Evolutionary conservation across 768 basidiomycete genomes (phyloP).

Genomic region (Kwoniella dendrophila): DNA sequence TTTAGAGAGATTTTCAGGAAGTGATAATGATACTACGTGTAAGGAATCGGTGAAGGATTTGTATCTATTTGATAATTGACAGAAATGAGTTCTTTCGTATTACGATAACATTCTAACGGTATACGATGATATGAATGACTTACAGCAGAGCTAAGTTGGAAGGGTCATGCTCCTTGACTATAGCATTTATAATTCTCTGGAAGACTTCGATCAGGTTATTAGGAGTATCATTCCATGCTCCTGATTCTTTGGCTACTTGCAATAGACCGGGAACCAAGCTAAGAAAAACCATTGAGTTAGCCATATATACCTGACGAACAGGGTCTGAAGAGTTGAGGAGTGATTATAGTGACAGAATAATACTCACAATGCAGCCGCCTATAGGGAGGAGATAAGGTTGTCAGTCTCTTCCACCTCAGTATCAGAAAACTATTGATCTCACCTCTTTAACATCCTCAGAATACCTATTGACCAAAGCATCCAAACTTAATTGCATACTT

Average conservation of each 20-base stretch:
- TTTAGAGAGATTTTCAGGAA: slow-evolving; percentile 16
- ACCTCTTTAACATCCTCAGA: slow-evolving; percentile 37
- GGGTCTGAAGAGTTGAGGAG: neutral
- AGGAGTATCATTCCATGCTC: slow-evolving; percentile 18
- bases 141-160: slow-evolving; percentile 30
- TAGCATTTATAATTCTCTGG: slow-evolving; percentile 27
- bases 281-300: neutral
- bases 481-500: slow-evolving; percentile 31
- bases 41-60: slow-evolving; percentile 42
- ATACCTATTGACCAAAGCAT: slow-evolving; percentile 25
- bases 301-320: neutral
- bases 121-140: neutral
- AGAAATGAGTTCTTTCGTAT: too few species aligned
- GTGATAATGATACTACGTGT: slow-evolving; percentile 27
- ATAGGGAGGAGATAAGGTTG: neutral
- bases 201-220: slow-evolving; percentile 27
- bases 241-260: slow-evolving; percentile 37
- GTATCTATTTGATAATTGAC: slow-evolving; percentile 16
- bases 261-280: slow-evolving; percentile 37
- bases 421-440: slow-evolving; percentile 1
- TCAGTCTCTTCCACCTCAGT: neutral
- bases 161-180: slow-evolving; percentile 28
- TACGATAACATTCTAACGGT: neutral
- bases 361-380: slow-evolving; percentile 30
- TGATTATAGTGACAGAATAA: neutral